Evolutionary conservation across 2,329 filamentous ascomycete genomes (phyloP).

Genomic region (Helotiales sp.): DNA sequence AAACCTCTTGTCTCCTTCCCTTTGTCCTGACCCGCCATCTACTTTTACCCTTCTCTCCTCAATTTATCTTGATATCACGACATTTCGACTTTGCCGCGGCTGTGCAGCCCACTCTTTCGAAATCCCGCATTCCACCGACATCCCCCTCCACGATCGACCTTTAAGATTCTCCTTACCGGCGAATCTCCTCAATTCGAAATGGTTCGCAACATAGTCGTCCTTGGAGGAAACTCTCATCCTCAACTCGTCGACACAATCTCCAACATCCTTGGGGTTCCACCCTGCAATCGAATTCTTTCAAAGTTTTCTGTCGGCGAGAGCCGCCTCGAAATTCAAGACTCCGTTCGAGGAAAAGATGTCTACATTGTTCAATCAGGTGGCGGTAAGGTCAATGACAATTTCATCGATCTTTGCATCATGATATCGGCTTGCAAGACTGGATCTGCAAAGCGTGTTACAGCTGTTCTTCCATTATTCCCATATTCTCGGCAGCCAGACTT

Average conservation of each 20-base stretch:
- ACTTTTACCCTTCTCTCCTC: neutral
- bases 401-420: conserved; percentile 96
- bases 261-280: conserved; percentile 83
- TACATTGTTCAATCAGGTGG: conserved; percentile 96
- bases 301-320: conserved; percentile 97
- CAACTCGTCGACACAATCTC: conserved; percentile 84
- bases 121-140: conserved; percentile 27
- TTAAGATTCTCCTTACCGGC: neutral
- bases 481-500: conserved; percentile 96
- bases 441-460: conserved; percentile 89
- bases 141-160: conserved; percentile 2
- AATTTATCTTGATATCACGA: conserved; percentile 6
- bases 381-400: conserved; percentile 91
- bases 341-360: conserved; percentile 96
- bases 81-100: conserved; percentile 20
- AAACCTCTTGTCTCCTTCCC: conserved; percentile 8
- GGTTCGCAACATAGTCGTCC: conserved; percentile 93
- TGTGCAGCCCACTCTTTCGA: conserved; percentile 22
- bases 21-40: conserved; percentile 13
- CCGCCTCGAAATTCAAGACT: conserved; percentile 93
- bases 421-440: conserved; percentile 97
- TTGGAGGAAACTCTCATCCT: conserved; percentile 92
- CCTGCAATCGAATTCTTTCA: conserved; percentile 77
- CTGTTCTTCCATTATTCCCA: conserved; percentile 91
- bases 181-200: conserved; percentile 46